A percentile compares a stretch with the other conserved stretches of the same genome.
These are phyloP conservation scores for Echinochloa phyllopogon DNA, from an alignment of 176 grass and related monocot species.

Conservation along the genomic window DNA sequence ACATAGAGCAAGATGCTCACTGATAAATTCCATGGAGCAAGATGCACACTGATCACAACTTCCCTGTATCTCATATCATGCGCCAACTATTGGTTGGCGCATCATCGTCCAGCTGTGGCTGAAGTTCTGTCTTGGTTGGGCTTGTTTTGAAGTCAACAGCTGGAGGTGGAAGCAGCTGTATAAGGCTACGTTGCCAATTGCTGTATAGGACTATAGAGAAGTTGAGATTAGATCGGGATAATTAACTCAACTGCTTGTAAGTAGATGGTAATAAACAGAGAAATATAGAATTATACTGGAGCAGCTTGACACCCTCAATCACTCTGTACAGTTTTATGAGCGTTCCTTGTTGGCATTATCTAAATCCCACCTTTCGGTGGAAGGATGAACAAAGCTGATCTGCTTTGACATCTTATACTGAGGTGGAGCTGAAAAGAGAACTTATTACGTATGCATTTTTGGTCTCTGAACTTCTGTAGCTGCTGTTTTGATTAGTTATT, in stretches of 20 bases:
- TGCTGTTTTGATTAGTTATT: not conserved
- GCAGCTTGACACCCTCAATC: not conserved
- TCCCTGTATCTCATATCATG: not conserved
- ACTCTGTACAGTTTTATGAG: not conserved
- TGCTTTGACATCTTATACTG: not conserved
- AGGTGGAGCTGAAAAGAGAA: not conserved
- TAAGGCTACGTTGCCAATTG: not conserved
- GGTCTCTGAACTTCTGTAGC: not conserved
- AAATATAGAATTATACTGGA: not conserved
- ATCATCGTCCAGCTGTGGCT: not conserved
- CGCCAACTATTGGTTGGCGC: conserved; percentile 9
- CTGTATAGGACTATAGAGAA: conserved; percentile 4
- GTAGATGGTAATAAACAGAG: conserved; percentile 12
- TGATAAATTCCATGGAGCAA: conserved; percentile 4
- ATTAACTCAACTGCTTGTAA: conserved; percentile 14
- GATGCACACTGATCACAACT: conserved; percentile 10
- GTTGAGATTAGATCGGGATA: not conserved
- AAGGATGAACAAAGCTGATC: not conserved
- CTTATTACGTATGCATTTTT: not conserved
- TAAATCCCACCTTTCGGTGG: not conserved
- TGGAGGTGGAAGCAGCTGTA: conserved; percentile 8
- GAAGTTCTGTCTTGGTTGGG: not conserved
- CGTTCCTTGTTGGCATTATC: not conserved
- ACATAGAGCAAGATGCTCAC: not conserved
- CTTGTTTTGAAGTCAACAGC: not conserved